Evolutionary conservation across 495 filamentous ascomycete species (phyloP).

Genomic region (Penicillium manginii): DNA sequence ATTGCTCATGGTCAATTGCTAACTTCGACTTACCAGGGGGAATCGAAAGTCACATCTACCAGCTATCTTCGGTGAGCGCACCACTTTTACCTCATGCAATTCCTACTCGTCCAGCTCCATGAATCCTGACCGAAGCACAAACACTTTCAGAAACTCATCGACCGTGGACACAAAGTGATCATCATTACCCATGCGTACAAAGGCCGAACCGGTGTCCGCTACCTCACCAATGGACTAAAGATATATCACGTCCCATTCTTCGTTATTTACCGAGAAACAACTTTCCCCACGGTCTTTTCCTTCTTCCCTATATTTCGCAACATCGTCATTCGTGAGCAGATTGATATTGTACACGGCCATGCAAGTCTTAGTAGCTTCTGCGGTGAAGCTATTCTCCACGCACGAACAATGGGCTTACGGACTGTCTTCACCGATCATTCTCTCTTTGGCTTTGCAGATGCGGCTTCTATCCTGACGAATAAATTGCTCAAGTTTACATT

Average conservation of each 20-base stretch:
- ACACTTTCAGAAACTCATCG: slow-evolving; percentile 74
- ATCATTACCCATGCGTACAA: slow-evolving; percentile 97
- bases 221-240: slow-evolving; percentile 96
- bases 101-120: not conserved
- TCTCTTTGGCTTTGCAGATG: slow-evolving; percentile 97
- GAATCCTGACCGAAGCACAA: not conserved
- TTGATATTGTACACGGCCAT: slow-evolving; percentile 97
- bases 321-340: slow-evolving; percentile 88
- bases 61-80: slow-evolving; percentile 71
- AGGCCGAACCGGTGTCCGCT: slow-evolving; percentile 89
- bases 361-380: slow-evolving; percentile 89
- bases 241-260: slow-evolving; percentile 97
- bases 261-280: slow-evolving; percentile 90
- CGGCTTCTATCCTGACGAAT: slow-evolving; percentile 93
- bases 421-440: slow-evolving; percentile 98
- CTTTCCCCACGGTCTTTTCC: slow-evolving; percentile 97
- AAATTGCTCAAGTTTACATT: slow-evolving; percentile 94
- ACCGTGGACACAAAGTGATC: slow-evolving; percentile 96
- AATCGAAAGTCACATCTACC: slow-evolving; percentile 97
- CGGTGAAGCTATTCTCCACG: slow-evolving; percentile 93
- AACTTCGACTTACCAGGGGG: slow-evolving; percentile 59
- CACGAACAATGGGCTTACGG: slow-evolving; percentile 90
- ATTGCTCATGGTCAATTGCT: slow-evolving; percentile 5
- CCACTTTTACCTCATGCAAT: not conserved
- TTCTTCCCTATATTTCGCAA: slow-evolving; percentile 98